These are phyloP conservation scores for Coniochaeta sp. DNA, from an alignment of 2,329 filamentous ascomycete species.

Conservation along the genomic window DNA sequence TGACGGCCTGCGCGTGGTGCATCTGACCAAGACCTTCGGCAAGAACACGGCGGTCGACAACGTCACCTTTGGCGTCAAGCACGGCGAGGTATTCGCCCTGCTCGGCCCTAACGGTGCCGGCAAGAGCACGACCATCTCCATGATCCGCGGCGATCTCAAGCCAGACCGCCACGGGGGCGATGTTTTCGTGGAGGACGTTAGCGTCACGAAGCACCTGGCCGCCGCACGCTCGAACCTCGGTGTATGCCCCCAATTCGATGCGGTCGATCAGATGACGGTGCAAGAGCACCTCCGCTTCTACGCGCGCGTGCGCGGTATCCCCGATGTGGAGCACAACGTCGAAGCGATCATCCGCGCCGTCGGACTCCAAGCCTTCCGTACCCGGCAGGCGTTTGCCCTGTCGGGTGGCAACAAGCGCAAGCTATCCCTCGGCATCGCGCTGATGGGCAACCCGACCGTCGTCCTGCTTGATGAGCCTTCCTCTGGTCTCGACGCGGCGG, in stretches of 20 bases:
- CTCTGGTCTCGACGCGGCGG: conserved; percentile 81
- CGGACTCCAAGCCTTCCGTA: conserved; percentile 61
- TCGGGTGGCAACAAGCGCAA: conserved; percentile 95
- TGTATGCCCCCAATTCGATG: conserved; percentile 86
- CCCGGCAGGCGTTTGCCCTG: conserved; percentile 69
- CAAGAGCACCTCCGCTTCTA: conserved; percentile 83
- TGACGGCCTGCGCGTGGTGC: conserved; percentile 69
- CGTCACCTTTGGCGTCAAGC: conserved; percentile 72
- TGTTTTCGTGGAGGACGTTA: conserved; percentile 70
- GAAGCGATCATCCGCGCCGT: conserved; percentile 71
- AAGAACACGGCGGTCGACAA: conserved; percentile 78
- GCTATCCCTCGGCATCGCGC: conserved; percentile 75
- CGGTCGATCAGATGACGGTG: conserved; percentile 87
- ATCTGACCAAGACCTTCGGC: conserved; percentile 74
- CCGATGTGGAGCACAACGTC: conserved; percentile 70
- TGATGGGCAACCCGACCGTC: conserved; percentile 87
- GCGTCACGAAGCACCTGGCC: conserved; percentile 64
- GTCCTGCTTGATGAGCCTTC: conserved; percentile 84
- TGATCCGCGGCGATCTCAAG: conserved; percentile 82
- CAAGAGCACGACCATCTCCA: conserved; percentile 81
- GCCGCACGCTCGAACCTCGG: conserved; percentile 70
- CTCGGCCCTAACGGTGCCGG: conserved; percentile 88
- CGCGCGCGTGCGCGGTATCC: conserved; percentile 72
- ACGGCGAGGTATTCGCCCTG: conserved; percentile 79
- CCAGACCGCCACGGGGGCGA: conserved; percentile 66